Percentiles rank a stretch among this genome's conserved stretches.
phyloP scores from a whole-genome alignment of 2,329 filamentous ascomycete species.

The Cladophialophora exuberans region DNA sequence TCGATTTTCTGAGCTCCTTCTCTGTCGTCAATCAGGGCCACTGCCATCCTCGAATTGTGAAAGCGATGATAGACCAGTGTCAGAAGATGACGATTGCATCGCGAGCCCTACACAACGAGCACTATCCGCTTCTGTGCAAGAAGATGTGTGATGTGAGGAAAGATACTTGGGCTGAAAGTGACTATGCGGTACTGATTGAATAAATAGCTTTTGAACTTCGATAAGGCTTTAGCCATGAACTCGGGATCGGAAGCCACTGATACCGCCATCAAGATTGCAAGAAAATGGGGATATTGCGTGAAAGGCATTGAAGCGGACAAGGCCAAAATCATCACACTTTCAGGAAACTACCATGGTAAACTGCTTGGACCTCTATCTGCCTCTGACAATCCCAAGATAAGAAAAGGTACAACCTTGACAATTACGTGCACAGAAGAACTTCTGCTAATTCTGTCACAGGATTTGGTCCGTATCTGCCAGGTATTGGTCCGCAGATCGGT shows the following conservation, averaged over 20 bases:
- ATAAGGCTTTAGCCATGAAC: conserved; percentile 19
- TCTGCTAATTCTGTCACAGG: too few relatives aligned
- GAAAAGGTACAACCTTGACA: too few relatives aligned
- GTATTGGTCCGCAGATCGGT: neutral
- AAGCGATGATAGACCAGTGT: conserved; percentile 19
- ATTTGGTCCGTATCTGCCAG: neutral
- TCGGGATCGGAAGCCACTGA: conserved; percentile 25
- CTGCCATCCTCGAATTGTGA: conserved; percentile 21
- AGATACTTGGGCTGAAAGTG: too few relatives aligned
- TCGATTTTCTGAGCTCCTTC: conserved; percentile 23
- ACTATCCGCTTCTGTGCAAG: conserved; percentile 13
- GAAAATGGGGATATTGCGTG: conserved; percentile 21
- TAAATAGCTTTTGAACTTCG: conserved; percentile 6
- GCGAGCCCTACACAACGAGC: conserved; percentile 9
- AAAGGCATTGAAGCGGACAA: conserved; percentile 24
- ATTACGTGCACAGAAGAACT: too few relatives aligned
- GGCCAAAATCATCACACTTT: conserved; percentile 15
- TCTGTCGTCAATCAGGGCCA: conserved; percentile 26
- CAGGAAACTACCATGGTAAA: conserved; percentile 22
- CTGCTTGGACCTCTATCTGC: conserved; percentile 11
- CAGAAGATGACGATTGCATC: conserved; percentile 10
- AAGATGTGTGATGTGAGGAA: too few relatives aligned
- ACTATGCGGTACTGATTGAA: too few relatives aligned
- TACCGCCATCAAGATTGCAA: conserved; percentile 22
- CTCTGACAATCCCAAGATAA: neutral